Base-by-base conservation (phyloP, 345 rosid species). In the Melaleuca alternifolia region DNA sequence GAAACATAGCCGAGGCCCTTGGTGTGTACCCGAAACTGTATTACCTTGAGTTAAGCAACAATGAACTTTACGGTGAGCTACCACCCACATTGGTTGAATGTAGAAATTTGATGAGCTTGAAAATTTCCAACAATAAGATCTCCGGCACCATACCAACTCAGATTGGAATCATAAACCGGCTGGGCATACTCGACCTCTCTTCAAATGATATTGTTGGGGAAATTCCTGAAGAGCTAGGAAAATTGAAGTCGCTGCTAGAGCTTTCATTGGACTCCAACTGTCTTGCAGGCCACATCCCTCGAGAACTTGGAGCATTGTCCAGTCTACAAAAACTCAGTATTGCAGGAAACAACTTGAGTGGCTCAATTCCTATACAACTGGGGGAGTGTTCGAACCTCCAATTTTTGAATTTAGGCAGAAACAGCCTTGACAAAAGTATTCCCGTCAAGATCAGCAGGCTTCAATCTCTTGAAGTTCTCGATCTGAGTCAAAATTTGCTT, bases 211-310 rank as follows among this genome's bases (percentile, higher is more conserved):
- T 87, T 7, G 24, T 2, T 1, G 89, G 90, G 50, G 83, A 44
- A 41, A 88, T 88, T 46, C 87, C 86, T 0, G 52, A 76, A 24
- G 84, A 57, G 14, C 83, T 88, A 10, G 85, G 86, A 11, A 56
- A 33, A 3, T 56, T 88, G 28, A 23, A 5, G 23, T 50, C 10
- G 11, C n/a, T 90, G 75, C 26, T 52, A 6, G 44, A 5, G 13
- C 89, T 87, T 84, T 85, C 6, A 9, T 51, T 90, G 50, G 56
- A 53, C 15, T 10, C 8, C 9, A 90, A 90, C 59, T 48, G 44
- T 8, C 51, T 90, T 13, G 20, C 59, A 0, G 90, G 90, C 41
- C 8, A 11, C 50, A 59, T 90, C 44, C 89, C 91, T 20, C 7
- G 28, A 1, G 79, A 85, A 18, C 6, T 90, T 2, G 88, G 89